phyloP scores from a whole-genome alignment of 805 yeast genomes.

The Starmerella bombicola region DNA sequence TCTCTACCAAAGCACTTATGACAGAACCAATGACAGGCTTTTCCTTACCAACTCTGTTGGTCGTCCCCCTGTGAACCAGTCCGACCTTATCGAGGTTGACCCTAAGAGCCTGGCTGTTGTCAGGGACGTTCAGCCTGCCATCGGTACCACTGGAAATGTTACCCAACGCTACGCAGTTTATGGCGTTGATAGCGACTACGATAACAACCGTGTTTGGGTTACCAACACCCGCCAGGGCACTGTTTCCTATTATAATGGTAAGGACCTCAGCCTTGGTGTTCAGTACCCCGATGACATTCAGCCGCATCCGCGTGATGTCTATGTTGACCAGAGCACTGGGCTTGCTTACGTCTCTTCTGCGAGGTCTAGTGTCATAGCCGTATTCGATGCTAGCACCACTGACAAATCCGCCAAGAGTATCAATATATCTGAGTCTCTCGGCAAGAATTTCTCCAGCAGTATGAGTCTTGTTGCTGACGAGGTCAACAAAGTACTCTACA shows the following conservation, averaged over 20 bases:
- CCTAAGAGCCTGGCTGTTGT: slow-evolving; percentile 4
- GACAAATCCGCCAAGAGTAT: neutral
- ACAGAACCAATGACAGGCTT: slow-evolving; percentile 3
- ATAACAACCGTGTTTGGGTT: slow-evolving; percentile 8
- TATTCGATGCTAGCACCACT: slow-evolving; percentile 4
- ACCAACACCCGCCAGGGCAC: slow-evolving; percentile 15
- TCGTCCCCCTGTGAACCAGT: slow-evolving; percentile 11
- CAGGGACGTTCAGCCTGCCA: neutral
- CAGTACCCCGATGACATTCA: slow-evolving; percentile 2
- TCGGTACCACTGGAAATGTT: neutral
- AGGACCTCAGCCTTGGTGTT: slow-evolving; percentile 2
- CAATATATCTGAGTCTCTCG: slow-evolving; percentile 1
- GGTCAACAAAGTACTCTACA: slow-evolving; percentile 7
- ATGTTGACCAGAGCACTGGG: slow-evolving; percentile 6
- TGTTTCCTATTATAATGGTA: slow-evolving; percentile 6
- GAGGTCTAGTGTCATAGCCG: slow-evolving; percentile 2
- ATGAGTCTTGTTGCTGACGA: slow-evolving; percentile 11
- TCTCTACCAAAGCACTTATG: slow-evolving; percentile 12
- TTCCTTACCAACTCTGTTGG: slow-evolving; percentile 12
- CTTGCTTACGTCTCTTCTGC: slow-evolving; percentile 9
- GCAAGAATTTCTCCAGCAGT: slow-evolving; percentile 8
- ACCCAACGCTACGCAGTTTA: slow-evolving; percentile 9
- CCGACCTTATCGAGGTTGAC: slow-evolving; percentile 12
- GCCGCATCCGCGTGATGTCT: slow-evolving; percentile 9
- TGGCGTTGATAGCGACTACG: slow-evolving; percentile 9